Base-by-base conservation (phyloP, 2,329 filamentous ascomycete genomes). In the Aspergillus sp. region DNA sequence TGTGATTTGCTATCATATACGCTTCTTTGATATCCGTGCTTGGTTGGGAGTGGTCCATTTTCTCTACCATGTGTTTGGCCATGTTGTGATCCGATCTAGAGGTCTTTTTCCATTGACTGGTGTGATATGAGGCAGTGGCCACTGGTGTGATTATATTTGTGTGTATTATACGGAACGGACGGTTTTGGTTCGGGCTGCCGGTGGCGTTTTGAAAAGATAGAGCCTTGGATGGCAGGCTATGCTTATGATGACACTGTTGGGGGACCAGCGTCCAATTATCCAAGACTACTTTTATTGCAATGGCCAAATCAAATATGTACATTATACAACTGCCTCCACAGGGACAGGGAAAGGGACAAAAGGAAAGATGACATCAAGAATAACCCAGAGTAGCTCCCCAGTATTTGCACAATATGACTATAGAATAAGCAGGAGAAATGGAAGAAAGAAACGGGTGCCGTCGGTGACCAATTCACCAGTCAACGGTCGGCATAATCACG, bases 1-100 rank as follows among this genome's bases (percentile, higher is more conserved):
- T 68, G 49, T 71, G 74, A 59, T 62, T 64, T 25, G 57, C 67
- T 39, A 65, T 62, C 5, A 65, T 67, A 65, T 63, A 63, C 43
- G 58, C 63, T 41, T 45, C 28, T 30, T 30, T 67, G 57, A 63
- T 19, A 45, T 13, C 17, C 41, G 17, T 45, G 10, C n/a, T 19
- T 45, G 32, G 32, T 36, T 13, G 32, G 32, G 32, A 36, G 32
- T 36, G 32, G 32, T 36, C 41, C 41, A 17, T 17, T 45, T 45
- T 13, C 19, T 23, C 41, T 21, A 2, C 41, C 41, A 23, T 13
- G 19, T 19, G 41, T 6, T 45, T 45, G 15, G 41, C 41, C 45
- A 21, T 28, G 21, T 12, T 10, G 9, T 30, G 28, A 30, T 49
- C 23, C n/a, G 23, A 49, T 28, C 15, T 30, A 25, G 41, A 21